A percentile compares a stretch with the other conserved stretches of the same genome.
phyloP scores from a whole-genome alignment of 768 basidiomycete species.

The Mycena galericulata region DNA sequence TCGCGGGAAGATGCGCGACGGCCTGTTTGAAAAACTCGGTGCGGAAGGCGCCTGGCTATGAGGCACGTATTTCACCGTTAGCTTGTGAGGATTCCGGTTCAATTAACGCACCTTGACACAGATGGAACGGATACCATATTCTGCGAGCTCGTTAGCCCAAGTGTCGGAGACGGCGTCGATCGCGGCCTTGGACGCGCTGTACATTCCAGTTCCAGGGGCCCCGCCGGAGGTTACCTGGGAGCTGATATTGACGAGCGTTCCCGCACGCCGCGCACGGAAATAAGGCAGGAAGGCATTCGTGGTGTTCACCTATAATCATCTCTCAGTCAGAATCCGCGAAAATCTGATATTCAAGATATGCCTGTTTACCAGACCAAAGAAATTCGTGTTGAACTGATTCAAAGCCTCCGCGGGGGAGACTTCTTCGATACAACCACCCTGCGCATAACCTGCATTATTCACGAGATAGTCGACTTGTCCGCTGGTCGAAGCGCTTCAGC shows the following conservation, averaged over 20 bases:
- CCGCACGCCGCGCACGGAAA: background rate
- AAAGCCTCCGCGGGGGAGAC: background rate
- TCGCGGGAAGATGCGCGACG: too few relatives aligned
- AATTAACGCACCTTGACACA: background rate
- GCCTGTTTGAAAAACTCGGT: too few relatives aligned
- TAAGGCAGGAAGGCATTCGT: conserved; percentile 6
- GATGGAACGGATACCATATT: conserved; percentile 8
- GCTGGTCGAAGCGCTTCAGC: background rate
- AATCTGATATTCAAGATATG: too few relatives aligned
- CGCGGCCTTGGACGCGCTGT: conserved; percentile 3
- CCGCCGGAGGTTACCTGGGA: background rate
- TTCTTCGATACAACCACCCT: conserved; percentile 6
- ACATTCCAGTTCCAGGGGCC: background rate
- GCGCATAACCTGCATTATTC: conserved; percentile 15
- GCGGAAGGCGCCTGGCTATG: too few relatives aligned
- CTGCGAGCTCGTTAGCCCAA: conserved; percentile 2
- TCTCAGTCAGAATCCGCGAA: too few relatives aligned
- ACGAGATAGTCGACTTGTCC: conserved; percentile 12
- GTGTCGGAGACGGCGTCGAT: conserved; percentile 9
- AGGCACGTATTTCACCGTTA: too few relatives aligned
- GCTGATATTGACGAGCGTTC: conserved; percentile 12
- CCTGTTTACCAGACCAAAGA: conserved; percentile 14
- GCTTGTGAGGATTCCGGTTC: too few relatives aligned
- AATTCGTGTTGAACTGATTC: conserved; percentile 9
- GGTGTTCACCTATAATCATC: too few relatives aligned